Base-by-base conservation (phyloP, 2,329 filamentous ascomycete genomes). In the Neofusicoccum umdonicola region DNA sequence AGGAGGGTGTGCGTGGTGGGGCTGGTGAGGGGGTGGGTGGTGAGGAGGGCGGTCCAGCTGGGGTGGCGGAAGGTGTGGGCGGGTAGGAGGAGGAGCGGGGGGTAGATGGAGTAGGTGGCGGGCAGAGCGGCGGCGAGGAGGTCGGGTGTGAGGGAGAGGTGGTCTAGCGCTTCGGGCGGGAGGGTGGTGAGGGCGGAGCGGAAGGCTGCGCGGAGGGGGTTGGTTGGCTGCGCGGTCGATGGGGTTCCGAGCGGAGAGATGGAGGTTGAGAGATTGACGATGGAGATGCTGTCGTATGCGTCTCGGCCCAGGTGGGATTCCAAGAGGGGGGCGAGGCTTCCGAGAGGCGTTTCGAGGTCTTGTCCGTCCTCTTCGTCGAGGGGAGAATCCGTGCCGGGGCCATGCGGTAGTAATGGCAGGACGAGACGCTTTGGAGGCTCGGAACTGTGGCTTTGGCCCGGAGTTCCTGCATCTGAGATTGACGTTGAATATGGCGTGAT, bases 61-160 rank as follows among this genome's bases (percentile, higher is more conserved):
- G 68, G 34, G 15, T 71, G 66, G 22, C 67, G 64, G 68, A 86
- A 80, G 22, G 82, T 77, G 66, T 81, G 79, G 22, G 79, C 67
- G 0, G 85, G 82, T 1, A 89, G 79, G 7, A 89, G 81, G 5
- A 88, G 79, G 69, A 89, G 79, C 2, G 84, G 82, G 5, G 79
- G 79, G 73, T 89, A 88, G 48, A 86, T 72, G 3, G 83, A 84
- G 74, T 85, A 88, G 3, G 77, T 73, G 31, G 74, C 73, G 50
- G 79, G 71, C 64, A 78, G 74, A 3, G 65, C 39, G 15, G 66
- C 57, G 27, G 70, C 27, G 4, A 78, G 70, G 0, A 31, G 15
- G 2, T 63, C 50, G 13, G 68, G 11, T 1, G 71, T 68, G 72
- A 41, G 11, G 62, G 65, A 2, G 17, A 17, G 3, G 70, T 51